Percentiles rank a stretch among this genome's conserved stretches.
Conservation (phyloP, 2,329 filamentous ascomycete genomes). For the Diaporthe ilicicola region DNA sequence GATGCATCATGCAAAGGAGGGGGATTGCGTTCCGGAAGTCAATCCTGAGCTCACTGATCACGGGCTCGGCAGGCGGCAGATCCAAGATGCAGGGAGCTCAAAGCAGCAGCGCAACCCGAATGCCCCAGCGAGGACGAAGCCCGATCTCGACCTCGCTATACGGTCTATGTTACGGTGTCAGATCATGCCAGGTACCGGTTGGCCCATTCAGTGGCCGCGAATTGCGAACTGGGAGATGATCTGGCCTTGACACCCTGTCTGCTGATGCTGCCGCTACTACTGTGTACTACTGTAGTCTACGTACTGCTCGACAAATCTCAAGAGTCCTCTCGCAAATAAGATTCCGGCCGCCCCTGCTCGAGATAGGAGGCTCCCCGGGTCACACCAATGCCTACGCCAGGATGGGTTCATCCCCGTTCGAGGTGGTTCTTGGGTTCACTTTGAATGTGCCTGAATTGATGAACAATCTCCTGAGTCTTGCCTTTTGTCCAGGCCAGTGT, state of each 20-base stretch:
- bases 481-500: not conserved
- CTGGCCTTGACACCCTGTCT: not conserved
- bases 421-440: constrained; percentile 7
- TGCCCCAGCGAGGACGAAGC: not conserved
- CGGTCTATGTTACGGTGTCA: not conserved
- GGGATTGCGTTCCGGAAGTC: constrained; percentile 28
- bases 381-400: not conserved
- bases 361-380: constrained; percentile 23
- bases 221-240: not conserved
- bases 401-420: constrained; percentile 29
- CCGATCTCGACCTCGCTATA: not conserved
- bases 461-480: constrained; percentile 20
- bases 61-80: constrained; percentile 28
- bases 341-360: not conserved
- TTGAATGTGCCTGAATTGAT: constrained; percentile 21
- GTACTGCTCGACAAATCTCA: not conserved
- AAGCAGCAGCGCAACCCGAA: constrained; percentile 27
- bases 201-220: not conserved
- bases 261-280: not conserved
- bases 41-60: constrained; percentile 28
- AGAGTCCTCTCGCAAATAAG: not conserved
- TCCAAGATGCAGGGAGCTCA: constrained; percentile 29
- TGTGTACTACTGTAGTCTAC: not conserved
- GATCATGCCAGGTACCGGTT: constrained; percentile 15
- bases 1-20: constrained; percentile 24